Evolutionary conservation across 176 grass and related monocot species (phyloP).

Genomic region (Saccharum spontaneum): DNA sequence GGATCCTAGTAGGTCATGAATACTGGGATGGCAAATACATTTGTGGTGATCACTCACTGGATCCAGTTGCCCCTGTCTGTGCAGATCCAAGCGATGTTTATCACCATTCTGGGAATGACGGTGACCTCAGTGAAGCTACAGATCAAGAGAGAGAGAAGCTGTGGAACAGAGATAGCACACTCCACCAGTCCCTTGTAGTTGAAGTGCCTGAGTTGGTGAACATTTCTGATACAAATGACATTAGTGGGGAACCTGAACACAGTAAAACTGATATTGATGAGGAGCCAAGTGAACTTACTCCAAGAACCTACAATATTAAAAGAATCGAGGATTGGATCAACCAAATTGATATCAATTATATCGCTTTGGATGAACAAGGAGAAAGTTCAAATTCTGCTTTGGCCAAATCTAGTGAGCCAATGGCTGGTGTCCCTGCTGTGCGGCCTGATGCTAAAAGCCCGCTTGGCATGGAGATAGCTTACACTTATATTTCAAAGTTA

Average conservation of each 20-base stretch:
- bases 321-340: slow-evolving; percentile 89
- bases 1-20: slow-evolving; percentile 41
- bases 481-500: slow-evolving; percentile 88
- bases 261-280: slow-evolving; percentile 23
- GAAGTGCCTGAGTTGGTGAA: slow-evolving; percentile 26
- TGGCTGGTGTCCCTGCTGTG: slow-evolving; percentile 37
- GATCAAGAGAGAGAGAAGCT: slow-evolving; percentile 41
- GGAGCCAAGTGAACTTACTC: slow-evolving; percentile 41
- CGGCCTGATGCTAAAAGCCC: slow-evolving; percentile 55
- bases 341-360: slow-evolving; percentile 59
- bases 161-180: slow-evolving; percentile 23
- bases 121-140: slow-evolving; percentile 30
- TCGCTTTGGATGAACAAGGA: slow-evolving; percentile 50
- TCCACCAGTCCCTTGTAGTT: slow-evolving; percentile 9
- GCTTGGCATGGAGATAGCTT: slow-evolving; percentile 83
- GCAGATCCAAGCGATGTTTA: slow-evolving; percentile 13
- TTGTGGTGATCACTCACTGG: slow-evolving; percentile 22
- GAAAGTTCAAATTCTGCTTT: slow-evolving; percentile 48
- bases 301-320: slow-evolving; percentile 60
- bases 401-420: slow-evolving; percentile 25
- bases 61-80: slow-evolving; percentile 29
- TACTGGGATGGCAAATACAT: slow-evolving; percentile 45
- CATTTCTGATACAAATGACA: slow-evolving; percentile 17
- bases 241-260: slow-evolving; percentile 33
- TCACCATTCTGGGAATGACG: slow-evolving; percentile 20